phyloP scores from a whole-genome alignment of 306 rosid species.

The Pyrus pyrifolia region DNA sequence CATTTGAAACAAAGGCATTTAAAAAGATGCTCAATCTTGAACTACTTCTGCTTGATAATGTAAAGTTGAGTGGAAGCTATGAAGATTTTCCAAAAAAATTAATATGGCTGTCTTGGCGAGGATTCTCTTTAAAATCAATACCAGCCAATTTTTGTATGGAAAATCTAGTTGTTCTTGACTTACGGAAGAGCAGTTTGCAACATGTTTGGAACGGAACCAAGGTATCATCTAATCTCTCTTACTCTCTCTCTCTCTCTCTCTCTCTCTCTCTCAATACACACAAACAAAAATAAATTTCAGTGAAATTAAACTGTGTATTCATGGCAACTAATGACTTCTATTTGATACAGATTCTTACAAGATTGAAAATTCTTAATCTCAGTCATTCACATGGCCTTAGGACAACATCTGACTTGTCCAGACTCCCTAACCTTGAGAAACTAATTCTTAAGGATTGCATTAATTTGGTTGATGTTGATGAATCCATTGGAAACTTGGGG shows the following conservation, averaged over 20 bases:
- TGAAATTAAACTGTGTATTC: no score
- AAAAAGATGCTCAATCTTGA: not conserved
- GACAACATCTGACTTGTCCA: not conserved
- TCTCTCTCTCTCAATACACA: not conserved
- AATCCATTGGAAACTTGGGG: slow-evolving; percentile 4
- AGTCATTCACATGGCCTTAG: slow-evolving; percentile 4
- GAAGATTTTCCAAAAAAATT: not conserved
- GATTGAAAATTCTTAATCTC: slow-evolving; percentile 2
- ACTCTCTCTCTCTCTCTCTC: no score
- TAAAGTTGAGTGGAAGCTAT: not conserved
- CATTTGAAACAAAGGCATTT: not conserved
- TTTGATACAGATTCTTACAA: not conserved
- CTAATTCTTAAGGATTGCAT: not conserved
- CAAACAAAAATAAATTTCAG: no score
- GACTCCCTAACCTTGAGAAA: slow-evolving; percentile 2
- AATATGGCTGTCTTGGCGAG: no score
- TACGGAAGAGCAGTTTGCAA: no score
- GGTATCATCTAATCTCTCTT: no score
- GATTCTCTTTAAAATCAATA: no score
- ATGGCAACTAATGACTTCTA: not conserved
- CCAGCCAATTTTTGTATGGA: no score
- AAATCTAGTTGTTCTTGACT: no score
- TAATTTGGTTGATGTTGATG: not conserved
- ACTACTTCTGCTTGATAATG: not conserved
- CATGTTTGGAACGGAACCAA: no score